These are phyloP conservation scores for Pseudogymnoascus sp. DNA, from an alignment of 2,329 filamentous ascomycete genomes.

Conservation along the genomic window DNA sequence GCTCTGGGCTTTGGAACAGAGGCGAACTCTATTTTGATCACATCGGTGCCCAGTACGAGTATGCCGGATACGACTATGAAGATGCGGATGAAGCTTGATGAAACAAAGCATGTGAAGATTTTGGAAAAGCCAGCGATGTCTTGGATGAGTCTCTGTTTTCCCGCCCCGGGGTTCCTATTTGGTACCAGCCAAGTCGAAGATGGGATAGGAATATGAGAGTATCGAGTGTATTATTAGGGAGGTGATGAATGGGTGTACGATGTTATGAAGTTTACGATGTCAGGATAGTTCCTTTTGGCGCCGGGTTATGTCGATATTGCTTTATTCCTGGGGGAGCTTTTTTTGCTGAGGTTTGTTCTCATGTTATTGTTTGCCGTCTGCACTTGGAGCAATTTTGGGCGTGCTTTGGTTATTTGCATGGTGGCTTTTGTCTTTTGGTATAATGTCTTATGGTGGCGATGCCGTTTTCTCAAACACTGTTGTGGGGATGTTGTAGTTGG, in stretches of 20 bases:
- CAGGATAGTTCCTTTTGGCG: background rate
- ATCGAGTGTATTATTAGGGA: background rate
- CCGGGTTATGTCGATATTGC: background rate
- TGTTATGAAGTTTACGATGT: background rate
- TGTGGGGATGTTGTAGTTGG: background rate
- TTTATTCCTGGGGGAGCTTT: background rate
- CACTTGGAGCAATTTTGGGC: background rate
- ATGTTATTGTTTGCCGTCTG: background rate
- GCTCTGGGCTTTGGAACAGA: background rate
- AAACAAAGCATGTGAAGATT: background rate
- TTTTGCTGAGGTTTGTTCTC: background rate
- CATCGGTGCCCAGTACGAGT: background rate
- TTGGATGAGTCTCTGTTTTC: background rate
- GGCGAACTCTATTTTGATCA: background rate
- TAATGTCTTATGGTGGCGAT: background rate
- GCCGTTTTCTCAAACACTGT: background rate
- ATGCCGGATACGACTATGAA: background rate
- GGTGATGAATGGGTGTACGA: background rate
- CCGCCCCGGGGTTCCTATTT: background rate
- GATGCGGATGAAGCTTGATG: background rate
- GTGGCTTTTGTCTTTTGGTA: background rate
- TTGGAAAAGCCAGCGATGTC: background rate
- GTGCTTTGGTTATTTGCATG: background rate
- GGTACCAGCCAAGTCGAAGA: background rate
- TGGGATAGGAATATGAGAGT: background rate